Evolutionary conservation across 148 eudicot species (phyloP), one percentile per base, ranked within the genome.

Genomic region (Cornus kousa): DNA sequence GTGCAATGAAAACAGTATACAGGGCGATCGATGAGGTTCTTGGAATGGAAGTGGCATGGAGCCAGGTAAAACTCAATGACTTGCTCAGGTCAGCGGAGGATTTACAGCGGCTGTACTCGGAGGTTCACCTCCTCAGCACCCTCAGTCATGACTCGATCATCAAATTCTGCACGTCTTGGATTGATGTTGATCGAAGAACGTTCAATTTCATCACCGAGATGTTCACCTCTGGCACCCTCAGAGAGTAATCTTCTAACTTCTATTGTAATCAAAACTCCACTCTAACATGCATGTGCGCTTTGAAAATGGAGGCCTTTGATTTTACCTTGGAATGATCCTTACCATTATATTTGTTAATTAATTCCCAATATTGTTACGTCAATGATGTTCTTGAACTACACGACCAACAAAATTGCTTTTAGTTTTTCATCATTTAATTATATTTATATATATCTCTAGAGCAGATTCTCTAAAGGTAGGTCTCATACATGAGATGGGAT

Each of bases 31-130:
- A 87, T 78, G 89, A 87, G 72, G 73, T 70, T 37, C 82, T 87
- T 22, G 89, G 87, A 39, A 84, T 87, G 83, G 89, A 87, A 78
- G 89, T 87, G 71, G 89, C 89, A 31, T 87, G 89, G 89, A 85
- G 77, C 76, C 87, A 84, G 81, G 79, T 87, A 10, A 80, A 80
- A 67, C 85, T 87, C 46, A 66, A 77, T 31, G 84, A 84, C 76
- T 87, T 87, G 85, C 83, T 87, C 70, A 80, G 75, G 70, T 84
- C 89, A 33, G 62, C 85, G 0, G 89, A 84, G 23, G 85, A 87
- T 60, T 74, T 87, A 64, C 83, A 84, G 66, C 73, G 89, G 28
- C 84, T 87, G 9, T 82, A 87, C 84, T 87, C 89, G 11, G 89
- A 87, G 74, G 86, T 86, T 81, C 89, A 86, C 74, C 84, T 86